Evolutionary conservation across 352 stramenopile species (phyloP).

Genomic region (Pythium coloratum): DNA sequence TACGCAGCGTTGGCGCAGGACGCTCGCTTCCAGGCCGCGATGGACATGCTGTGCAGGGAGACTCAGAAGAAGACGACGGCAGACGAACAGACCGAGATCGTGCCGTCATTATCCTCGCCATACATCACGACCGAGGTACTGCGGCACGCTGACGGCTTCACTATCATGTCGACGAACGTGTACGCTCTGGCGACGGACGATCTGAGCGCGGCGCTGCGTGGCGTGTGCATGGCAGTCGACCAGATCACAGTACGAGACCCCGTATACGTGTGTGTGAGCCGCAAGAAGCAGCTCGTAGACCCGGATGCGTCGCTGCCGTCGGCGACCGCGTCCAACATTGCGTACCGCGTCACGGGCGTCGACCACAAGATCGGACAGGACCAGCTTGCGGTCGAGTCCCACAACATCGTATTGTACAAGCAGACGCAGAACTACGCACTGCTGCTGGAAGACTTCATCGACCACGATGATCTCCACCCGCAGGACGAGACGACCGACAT

Average conservation of each 20-base stretch:
- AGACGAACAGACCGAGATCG: not conserved
- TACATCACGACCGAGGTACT: conserved; percentile 7
- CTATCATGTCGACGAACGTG: conserved; percentile 32
- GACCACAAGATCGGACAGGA: not conserved
- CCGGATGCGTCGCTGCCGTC: not conserved
- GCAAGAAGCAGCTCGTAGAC: conserved; percentile 20
- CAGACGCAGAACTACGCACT: conserved; percentile 31
- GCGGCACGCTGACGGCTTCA: conserved; percentile 10
- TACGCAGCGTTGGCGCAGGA: not conserved
- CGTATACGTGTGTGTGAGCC: conserved; percentile 29
- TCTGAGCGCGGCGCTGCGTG: not conserved
- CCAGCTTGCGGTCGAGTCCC: not conserved
- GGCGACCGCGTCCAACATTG: conserved; percentile 15
- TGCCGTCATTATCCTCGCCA: not conserved
- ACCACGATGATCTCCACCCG: conserved; percentile 36
- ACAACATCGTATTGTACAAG: conserved; percentile 28
- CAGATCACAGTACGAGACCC: conserved; percentile 13
- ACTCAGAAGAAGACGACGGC: not conserved
- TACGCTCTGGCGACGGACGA: conserved; percentile 36
- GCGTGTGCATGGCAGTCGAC: conserved; percentile 27
- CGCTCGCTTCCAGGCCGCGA: conserved; percentile 5
- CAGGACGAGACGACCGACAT: conserved; percentile 27
- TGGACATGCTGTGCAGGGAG: conserved; percentile 19
- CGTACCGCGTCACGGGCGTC: conserved; percentile 31
- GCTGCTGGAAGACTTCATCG: conserved; percentile 39